Percentiles rank a stretch among this genome's conserved stretches.
phyloP scores from a whole-genome alignment of 495 filamentous ascomycete genomes.

The Stereocaulon alpinum region DNA sequence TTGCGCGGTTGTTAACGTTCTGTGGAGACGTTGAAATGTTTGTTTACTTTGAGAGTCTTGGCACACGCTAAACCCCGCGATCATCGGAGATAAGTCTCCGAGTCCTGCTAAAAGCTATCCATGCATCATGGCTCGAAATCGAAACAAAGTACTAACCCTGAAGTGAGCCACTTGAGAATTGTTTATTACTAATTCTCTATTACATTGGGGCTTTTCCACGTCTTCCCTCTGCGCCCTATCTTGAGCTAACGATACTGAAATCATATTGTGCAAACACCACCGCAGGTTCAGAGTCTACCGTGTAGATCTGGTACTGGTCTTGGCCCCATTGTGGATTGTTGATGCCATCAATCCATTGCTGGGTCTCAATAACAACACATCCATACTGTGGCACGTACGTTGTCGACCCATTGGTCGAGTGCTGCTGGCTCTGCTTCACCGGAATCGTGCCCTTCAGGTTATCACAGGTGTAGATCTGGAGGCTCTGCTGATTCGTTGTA shows the following conservation, averaged over 20 bases:
- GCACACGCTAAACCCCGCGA: neutral
- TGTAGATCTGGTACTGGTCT: conserved; percentile 26
- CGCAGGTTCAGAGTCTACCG: conserved; percentile 17
- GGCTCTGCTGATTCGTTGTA: conserved; percentile 62
- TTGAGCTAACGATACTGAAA: conserved; percentile 17
- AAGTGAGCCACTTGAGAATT: no score
- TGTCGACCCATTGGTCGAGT: conserved; percentile 33
- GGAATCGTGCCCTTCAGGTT: conserved; percentile 56
- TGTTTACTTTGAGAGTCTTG: conserved; percentile 4
- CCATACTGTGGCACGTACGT: conserved; percentile 50
- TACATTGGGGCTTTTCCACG: neutral
- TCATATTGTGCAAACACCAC: conserved; percentile 22
- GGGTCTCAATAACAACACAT: conserved; percentile 40
- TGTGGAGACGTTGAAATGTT: neutral
- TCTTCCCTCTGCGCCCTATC: neutral
- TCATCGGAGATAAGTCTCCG: neutral
- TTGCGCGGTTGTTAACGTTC: neutral
- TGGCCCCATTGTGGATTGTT: conserved; percentile 72
- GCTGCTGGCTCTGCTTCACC: conserved; percentile 43
- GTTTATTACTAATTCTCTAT: neutral
- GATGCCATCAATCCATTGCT: conserved; percentile 73
- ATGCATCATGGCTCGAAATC: no score
- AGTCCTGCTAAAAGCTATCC: no score
- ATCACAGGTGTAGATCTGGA: conserved; percentile 71
- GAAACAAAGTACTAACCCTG: no score